phyloP scores from a whole-genome alignment of 129 eudicot genomes.

The sunflower (Helianthus annuus) region HanXRQr2.0-SUNRISE NC_035433.2:141706257-141706756 shows the following conservation, averaged over 20 bases:
- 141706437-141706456: constrained; percentile 98
- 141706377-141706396: constrained; percentile 88
- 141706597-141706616: not conserved
- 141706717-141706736: too few species aligned
- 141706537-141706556: not conserved
- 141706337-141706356: constrained; percentile 12
- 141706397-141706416: constrained; percentile 98
- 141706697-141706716: too few species aligned
- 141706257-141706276: not conserved
- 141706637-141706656: not conserved
- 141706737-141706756: too few species aligned
- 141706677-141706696: too few species aligned
- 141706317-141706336: not conserved
- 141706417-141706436: constrained; percentile 98
- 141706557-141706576: not conserved
- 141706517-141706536: not conserved
- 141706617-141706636: not conserved
- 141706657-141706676: too few species aligned
- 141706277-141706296: not conserved
- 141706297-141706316: not conserved
- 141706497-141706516: not conserved
- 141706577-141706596: not conserved
- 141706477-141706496: constrained; percentile 48
- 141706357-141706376: constrained; percentile 23
- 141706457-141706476: constrained; percentile 87